phyloP scores from a whole-genome alignment of 495 filamentous ascomycete genomes.

The Penicillium manginii region DNA sequence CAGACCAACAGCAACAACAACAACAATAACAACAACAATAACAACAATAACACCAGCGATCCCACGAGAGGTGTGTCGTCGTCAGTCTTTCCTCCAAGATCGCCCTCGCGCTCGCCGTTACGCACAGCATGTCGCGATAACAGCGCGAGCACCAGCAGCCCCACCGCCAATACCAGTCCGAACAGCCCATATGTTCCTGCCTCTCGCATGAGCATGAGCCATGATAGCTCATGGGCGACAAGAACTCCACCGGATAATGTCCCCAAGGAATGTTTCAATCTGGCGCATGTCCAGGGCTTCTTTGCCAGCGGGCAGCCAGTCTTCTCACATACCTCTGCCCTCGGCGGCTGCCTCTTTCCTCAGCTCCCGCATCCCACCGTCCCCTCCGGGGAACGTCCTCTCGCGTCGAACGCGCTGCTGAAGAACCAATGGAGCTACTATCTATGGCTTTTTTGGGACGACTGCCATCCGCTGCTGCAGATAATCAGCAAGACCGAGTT shows the following conservation, averaged over 20 bases:
- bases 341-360: slow-evolving; percentile 4
- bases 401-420: slow-evolving; percentile 4
- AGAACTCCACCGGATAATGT: slow-evolving; percentile 4
- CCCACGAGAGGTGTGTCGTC: slow-evolving; percentile 1
- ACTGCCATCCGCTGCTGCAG: slow-evolving; percentile 7
- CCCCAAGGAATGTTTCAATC: slow-evolving; percentile 6
- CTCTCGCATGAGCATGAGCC: slow-evolving; percentile 1
- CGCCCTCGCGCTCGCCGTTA: not conserved
- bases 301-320: slow-evolving; percentile 8
- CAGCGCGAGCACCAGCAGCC: not conserved
- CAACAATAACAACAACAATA: not conserved
- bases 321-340: slow-evolving; percentile 1
- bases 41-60: not conserved
- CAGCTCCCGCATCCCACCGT: slow-evolving; percentile 8
- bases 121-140: not conserved
- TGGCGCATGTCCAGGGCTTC: slow-evolving; percentile 8
- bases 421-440: slow-evolving; percentile 8
- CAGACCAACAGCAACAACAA: slow-evolving; percentile 1
- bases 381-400: slow-evolving; percentile 1
- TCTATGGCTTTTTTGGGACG: slow-evolving; percentile 6
- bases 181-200: not conserved
- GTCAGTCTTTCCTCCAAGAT: not conserved
- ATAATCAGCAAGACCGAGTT: slow-evolving; percentile 7
- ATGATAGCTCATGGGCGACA: slow-evolving; percentile 2
- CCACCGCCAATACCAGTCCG: not conserved